Percentiles rank a stretch among this genome's conserved stretches.
Evolutionary conservation across 2,329 filamentous ascomycete genomes (phyloP).

Genomic region (Fusarium metavorans): DNA sequence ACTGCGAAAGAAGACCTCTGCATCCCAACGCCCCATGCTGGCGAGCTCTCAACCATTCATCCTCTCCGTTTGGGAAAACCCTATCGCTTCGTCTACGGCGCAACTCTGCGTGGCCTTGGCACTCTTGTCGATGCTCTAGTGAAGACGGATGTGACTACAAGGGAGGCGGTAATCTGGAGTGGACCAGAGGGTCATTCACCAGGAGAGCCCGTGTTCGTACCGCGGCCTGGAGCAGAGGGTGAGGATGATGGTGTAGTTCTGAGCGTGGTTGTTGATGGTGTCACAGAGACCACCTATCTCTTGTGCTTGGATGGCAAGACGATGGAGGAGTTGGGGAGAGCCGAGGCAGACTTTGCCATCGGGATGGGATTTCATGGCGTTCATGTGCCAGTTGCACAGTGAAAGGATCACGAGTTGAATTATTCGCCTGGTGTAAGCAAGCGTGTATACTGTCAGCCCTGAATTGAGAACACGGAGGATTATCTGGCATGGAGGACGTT

Average conservation of each 20-base stretch:
- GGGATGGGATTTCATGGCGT: constrained; percentile 75
- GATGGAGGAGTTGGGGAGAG: constrained; percentile 73
- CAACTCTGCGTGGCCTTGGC: constrained; percentile 67
- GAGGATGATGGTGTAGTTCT: constrained; percentile 75
- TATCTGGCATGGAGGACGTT: background rate
- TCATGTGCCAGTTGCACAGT: constrained; percentile 50
- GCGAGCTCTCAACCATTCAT: constrained; percentile 77
- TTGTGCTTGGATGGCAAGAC: constrained; percentile 72
- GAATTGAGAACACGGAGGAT: background rate
- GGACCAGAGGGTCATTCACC: constrained; percentile 71
- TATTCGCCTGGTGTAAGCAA: too few species aligned
- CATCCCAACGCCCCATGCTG: constrained; percentile 65
- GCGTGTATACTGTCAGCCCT: background rate
- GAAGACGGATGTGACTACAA: constrained; percentile 72
- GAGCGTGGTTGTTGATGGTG: constrained; percentile 73
- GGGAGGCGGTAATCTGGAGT: constrained; percentile 67
- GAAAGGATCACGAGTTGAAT: background rate
- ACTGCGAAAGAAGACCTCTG: constrained; percentile 53
- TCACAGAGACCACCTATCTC: constrained; percentile 70
- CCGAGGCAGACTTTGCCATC: constrained; percentile 71
- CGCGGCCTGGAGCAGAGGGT: constrained; percentile 53
- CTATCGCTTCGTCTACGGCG: constrained; percentile 72
- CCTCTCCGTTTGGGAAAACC: constrained; percentile 62
- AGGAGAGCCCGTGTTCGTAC: constrained; percentile 76
- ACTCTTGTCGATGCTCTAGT: constrained; percentile 72